These are phyloP conservation scores for Microascus cirrosus DNA, from an alignment of 2,329 filamentous ascomycete genomes.

Conservation along the genomic window DNA sequence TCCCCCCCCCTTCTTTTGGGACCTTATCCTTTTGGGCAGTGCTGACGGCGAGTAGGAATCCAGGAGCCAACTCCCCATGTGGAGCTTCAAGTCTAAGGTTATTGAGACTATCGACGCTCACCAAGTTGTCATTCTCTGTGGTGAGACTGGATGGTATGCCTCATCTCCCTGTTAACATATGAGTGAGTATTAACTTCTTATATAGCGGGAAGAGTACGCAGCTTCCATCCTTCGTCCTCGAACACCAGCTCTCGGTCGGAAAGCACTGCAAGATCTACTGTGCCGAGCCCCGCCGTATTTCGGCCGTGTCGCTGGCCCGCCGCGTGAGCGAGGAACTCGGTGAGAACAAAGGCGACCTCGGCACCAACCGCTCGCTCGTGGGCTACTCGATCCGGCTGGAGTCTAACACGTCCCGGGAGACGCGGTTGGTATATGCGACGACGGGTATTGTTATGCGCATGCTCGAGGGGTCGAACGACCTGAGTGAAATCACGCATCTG, in stretches of 20 bases:
- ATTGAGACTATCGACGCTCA: slow-evolving; percentile 65
- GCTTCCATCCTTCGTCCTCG: slow-evolving; percentile 86
- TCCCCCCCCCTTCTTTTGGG: no score
- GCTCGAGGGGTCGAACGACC: slow-evolving; percentile 79
- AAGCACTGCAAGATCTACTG: slow-evolving; percentile 86
- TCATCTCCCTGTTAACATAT: background rate
- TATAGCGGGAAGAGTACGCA: slow-evolving; percentile 85
- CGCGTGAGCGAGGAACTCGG: slow-evolving; percentile 93
- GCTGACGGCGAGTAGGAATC: slow-evolving; percentile 27
- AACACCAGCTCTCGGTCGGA: slow-evolving; percentile 74
- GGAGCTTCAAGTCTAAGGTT: slow-evolving; percentile 69
- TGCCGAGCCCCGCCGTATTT: slow-evolving; percentile 90
- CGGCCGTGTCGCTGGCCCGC: slow-evolving; percentile 84
- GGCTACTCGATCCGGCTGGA: slow-evolving; percentile 93
- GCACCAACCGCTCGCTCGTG: slow-evolving; percentile 72
- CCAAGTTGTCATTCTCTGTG: slow-evolving; percentile 86
- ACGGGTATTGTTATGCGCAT: slow-evolving; percentile 94
- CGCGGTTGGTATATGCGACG: slow-evolving; percentile 80
- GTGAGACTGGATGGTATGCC: slow-evolving; percentile 76
- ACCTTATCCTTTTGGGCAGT: no score
- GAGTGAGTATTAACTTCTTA: background rate
- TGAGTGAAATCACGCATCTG: slow-evolving; percentile 83
- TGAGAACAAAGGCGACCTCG: slow-evolving; percentile 70
- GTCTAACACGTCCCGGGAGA: slow-evolving; percentile 71
- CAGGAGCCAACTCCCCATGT: slow-evolving; percentile 81